A percentile compares a stretch with the other conserved stretches of the same genome.
phyloP scores from a whole-genome alignment of 2,329 filamentous ascomycete species.

The Aspergillus sp. region DNA sequence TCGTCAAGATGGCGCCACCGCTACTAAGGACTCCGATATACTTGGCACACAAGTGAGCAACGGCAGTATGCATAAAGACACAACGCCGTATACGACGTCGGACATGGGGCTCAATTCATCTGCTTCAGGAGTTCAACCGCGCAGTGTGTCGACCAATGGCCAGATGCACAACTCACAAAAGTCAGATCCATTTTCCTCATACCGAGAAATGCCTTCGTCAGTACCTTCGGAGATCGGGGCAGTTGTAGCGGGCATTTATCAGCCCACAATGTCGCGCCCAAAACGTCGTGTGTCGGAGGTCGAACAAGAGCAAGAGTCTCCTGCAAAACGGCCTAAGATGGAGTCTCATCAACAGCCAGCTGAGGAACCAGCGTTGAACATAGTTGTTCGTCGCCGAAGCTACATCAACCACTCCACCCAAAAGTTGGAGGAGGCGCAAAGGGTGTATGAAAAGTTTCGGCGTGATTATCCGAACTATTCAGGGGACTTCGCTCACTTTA shows the following conservation, averaged over 20 bases:
- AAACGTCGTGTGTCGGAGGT: constrained; percentile 19
- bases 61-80: constrained; percentile 16
- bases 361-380: constrained; percentile 7
- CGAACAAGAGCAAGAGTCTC: constrained; percentile 13
- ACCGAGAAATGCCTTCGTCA: constrained; percentile 19
- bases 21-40: constrained; percentile 17
- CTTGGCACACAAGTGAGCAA: constrained; percentile 26
- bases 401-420: constrained; percentile 24
- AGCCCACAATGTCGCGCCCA: constrained; percentile 8
- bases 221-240: constrained; percentile 12
- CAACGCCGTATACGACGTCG: constrained; percentile 18
- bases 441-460: constrained; percentile 41
- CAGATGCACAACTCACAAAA: constrained; percentile 16
- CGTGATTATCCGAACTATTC: constrained; percentile 42
- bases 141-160: constrained; percentile 10
- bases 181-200: constrained; percentile 24
- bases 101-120: constrained; percentile 29
- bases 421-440: constrained; percentile 27
- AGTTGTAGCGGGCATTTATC: constrained; percentile 1
- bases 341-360: background rate
- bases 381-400: constrained; percentile 25
- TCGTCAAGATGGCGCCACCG: constrained; percentile 5
- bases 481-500: constrained; percentile 43
- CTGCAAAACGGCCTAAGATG: constrained; percentile 16
- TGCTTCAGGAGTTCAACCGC: constrained; percentile 18